These are phyloP conservation scores for Isoetes engelmannii DNA, from an alignment of 83 land plant species.

Conservation along the genomic window DNA sequence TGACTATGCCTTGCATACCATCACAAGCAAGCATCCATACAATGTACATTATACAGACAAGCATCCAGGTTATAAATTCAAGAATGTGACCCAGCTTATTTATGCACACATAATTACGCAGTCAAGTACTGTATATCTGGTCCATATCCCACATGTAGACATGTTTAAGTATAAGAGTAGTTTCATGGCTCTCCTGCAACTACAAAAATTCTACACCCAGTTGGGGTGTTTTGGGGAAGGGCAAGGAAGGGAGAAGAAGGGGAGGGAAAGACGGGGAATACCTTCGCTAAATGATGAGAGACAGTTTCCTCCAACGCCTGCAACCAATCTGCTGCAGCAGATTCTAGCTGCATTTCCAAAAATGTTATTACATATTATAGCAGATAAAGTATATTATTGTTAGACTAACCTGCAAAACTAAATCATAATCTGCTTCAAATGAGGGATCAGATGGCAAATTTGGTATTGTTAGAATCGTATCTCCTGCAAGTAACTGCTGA, in stretches of 20 bases:
- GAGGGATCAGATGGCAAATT: slow-evolving; percentile 19
- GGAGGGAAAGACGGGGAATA: not conserved
- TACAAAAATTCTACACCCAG: not conserved
- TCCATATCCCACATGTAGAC: no score
- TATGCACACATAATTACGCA: no score
- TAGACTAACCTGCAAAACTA: slow-evolving; percentile 27
- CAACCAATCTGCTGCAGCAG: slow-evolving; percentile 21
- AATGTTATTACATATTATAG: not conserved
- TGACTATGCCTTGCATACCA: no score
- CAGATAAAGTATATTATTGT: not conserved
- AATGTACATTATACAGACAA: no score
- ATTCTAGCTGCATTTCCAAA: slow-evolving; percentile 14
- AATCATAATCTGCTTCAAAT: slow-evolving; percentile 28
- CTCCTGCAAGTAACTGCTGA: slow-evolving; percentile 11
- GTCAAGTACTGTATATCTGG: no score
- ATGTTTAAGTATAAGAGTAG: not conserved
- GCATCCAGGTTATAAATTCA: no score
- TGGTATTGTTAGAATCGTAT: slow-evolving; percentile 21
- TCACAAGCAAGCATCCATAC: no score
- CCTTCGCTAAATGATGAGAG: slow-evolving; percentile 15
- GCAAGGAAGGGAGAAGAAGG: no score
- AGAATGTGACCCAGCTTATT: no score
- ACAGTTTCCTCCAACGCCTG: slow-evolving; percentile 11
- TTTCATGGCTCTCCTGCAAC: not conserved
- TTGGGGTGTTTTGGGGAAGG: not conserved